Conservation (phyloP, 208 protist genomes). For the Leishmania aethiopica region DNA sequence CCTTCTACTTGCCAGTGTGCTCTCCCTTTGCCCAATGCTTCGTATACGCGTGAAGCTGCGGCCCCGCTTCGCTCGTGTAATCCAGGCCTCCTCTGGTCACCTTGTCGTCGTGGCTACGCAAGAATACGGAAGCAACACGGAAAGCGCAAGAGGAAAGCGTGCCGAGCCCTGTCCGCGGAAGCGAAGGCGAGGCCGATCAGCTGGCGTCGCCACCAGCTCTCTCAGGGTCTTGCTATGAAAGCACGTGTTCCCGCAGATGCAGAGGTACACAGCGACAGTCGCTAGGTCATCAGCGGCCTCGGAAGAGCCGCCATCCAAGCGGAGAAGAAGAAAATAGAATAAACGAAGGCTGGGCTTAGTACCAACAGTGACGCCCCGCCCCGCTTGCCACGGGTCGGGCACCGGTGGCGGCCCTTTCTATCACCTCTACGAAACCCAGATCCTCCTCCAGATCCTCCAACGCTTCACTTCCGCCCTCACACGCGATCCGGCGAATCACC, state of each 20-base stretch:
- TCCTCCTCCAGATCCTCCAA: background rate
- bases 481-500: background rate
- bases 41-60: background rate
- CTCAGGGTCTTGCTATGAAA: background rate
- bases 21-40: background rate
- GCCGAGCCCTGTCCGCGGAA: background rate
- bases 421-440: background rate
- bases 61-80: background rate
- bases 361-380: background rate
- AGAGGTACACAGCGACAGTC: background rate
- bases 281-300: background rate
- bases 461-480: background rate
- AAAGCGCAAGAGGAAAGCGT: background rate
- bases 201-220: background rate
- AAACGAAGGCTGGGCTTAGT: background rate
- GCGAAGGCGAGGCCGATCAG: background rate
- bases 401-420: background rate
- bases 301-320: background rate
- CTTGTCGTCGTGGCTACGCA: background rate
- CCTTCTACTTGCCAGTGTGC: background rate
- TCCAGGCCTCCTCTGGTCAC: background rate
- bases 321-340: background rate
- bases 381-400: background rate
- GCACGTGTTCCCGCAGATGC: background rate
- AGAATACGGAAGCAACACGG: background rate